These are phyloP conservation scores for Populus hybrid DNA, from an alignment of 441 rosid genomes.

Conservation along the genomic window DNA sequence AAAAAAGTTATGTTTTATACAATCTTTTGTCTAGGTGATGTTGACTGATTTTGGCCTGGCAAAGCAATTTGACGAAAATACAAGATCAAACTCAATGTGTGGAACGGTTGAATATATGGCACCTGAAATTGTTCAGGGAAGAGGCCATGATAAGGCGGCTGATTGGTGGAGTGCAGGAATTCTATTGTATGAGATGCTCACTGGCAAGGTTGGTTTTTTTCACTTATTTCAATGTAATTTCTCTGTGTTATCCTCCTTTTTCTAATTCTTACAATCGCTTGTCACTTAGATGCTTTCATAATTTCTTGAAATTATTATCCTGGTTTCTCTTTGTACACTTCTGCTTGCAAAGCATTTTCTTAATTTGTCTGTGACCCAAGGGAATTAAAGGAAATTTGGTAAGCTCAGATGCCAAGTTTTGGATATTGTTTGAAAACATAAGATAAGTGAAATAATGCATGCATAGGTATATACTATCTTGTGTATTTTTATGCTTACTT, in stretches of 20 bases:
- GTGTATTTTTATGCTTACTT: not conserved
- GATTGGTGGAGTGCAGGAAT: conserved; percentile 99
- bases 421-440: not conserved
- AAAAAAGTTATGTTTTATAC: conserved; percentile 9
- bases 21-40: conserved; percentile 44
- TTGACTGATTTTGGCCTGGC: conserved; percentile 93
- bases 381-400: not conserved
- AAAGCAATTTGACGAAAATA: conserved; percentile 75
- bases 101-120: conserved; percentile 97
- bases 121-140: conserved; percentile 85
- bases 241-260: not conserved
- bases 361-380: not conserved
- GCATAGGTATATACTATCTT: not conserved
- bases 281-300: conserved; percentile 1
- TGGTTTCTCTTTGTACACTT: not conserved
- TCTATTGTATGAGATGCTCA: conserved; percentile 89
- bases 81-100: conserved; percentile 84
- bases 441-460: not conserved
- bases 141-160: conserved; percentile 91
- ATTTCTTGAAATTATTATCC: not conserved
- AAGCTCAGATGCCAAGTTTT: not conserved
- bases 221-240: not conserved
- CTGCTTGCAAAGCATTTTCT: not conserved
- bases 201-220: conserved; percentile 60
- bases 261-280: not conserved